Percentiles rank a stretch among this genome's conserved stretches.
These are phyloP conservation scores for Cylindrotheca fusiformis DNA, from an alignment of 108 stramenopile genomes.

Conservation along the genomic window DNA sequence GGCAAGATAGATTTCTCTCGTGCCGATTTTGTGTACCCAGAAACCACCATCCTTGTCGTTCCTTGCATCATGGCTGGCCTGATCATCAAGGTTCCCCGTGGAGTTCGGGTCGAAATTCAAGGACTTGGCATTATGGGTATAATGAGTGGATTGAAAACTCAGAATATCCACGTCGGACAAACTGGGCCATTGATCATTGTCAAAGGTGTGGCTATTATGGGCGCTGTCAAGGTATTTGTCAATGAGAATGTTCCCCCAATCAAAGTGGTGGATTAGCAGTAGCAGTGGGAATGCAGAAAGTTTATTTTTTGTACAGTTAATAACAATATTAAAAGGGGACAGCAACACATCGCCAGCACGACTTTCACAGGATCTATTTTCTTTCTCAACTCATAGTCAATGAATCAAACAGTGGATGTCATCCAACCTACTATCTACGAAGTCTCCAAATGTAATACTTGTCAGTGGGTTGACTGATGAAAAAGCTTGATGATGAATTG, in stretches of 20 bases:
- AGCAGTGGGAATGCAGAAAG: too few relatives aligned
- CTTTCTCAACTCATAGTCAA: too few relatives aligned
- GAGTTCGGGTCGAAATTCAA: not conserved
- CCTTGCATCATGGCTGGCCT: not conserved
- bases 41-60: constrained; percentile 1
- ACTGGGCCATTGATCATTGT: not conserved
- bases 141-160: not conserved
- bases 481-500: too few relatives aligned
- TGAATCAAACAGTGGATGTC: too few relatives aligned
- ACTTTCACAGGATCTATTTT: too few relatives aligned
- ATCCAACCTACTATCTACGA: too few relatives aligned
- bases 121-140: constrained; percentile 1
- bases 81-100: constrained; percentile 2
- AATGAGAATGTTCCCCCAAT: constrained; percentile 1
- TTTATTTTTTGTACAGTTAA: too few relatives aligned
- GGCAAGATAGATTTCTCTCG: not conserved
- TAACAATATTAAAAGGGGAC: too few relatives aligned
- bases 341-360: too few relatives aligned
- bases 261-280: not conserved
- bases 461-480: too few relatives aligned
- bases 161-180: not conserved
- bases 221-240: not conserved
- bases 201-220: not conserved
- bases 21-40: constrained; percentile 1
- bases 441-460: too few relatives aligned